Conservation (phyloP, 805 yeast species). For the Starmerella davenportii region DNA sequence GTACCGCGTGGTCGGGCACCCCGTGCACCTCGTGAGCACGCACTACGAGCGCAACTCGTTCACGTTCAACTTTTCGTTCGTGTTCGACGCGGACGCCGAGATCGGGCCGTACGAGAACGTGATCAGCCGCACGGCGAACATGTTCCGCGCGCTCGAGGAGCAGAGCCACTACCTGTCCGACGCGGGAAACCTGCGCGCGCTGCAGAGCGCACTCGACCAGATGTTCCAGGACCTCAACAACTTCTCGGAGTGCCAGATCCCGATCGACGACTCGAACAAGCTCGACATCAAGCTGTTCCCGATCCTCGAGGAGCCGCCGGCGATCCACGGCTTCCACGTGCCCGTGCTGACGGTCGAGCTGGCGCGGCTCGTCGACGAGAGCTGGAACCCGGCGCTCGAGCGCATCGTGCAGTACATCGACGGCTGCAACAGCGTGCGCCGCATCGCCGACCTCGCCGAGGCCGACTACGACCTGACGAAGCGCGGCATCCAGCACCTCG, state of each 20-base stretch:
- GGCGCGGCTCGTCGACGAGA: conserved; percentile 56
- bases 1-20: conserved; percentile 67
- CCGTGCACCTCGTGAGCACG: conserved; percentile 59
- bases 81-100: conserved; percentile 66
- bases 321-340: conserved; percentile 63
- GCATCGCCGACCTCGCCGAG: conserved; percentile 61
- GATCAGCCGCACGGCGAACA: conserved; percentile 62
- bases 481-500: conserved; percentile 76
- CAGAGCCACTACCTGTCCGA: conserved; percentile 61
- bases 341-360: conserved; percentile 78
- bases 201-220: conserved; percentile 69
- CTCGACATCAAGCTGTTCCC: conserved; percentile 92
- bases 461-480: conserved; percentile 63
- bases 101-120: conserved; percentile 76
- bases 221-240: conserved; percentile 86
- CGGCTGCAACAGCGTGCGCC: conserved; percentile 68
- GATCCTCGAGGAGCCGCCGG: conserved; percentile 61
- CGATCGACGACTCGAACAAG: conserved; percentile 74
- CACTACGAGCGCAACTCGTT: conserved; percentile 80
- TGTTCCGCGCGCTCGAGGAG: conserved; percentile 81
- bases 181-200: conserved; percentile 29
- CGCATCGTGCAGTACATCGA: conserved; percentile 70
- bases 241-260: conserved; percentile 89
- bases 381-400: conserved; percentile 96
- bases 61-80: conserved; percentile 83